A percentile compares a stretch with the other conserved stretches of the same genome.
phyloP scores from a whole-genome alignment of 108 stramenopile species.

The Discostella pseudostelligera region DNA sequence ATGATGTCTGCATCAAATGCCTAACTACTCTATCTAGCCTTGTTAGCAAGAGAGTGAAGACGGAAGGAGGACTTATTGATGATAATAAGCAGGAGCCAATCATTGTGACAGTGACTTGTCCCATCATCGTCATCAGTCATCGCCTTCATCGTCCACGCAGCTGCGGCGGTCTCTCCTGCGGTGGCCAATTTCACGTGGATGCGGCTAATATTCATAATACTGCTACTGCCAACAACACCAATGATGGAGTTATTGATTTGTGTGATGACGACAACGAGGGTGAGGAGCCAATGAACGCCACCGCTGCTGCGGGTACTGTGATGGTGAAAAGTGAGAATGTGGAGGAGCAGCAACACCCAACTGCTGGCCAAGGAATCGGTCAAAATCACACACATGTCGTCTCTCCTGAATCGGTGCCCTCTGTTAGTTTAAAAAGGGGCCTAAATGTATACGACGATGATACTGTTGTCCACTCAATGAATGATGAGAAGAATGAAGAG shows the following conservation, averaged over 20 bases:
- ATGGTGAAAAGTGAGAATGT: background rate
- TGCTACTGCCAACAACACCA: background rate
- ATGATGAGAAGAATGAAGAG: background rate
- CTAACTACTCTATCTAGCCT: no score
- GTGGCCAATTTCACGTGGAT: background rate
- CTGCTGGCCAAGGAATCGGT: background rate
- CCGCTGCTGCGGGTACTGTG: background rate
- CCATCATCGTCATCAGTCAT: background rate
- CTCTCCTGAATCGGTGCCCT: background rate
- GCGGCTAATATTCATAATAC: background rate
- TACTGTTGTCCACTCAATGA: background rate
- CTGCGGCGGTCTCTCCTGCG: background rate
- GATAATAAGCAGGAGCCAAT: background rate
- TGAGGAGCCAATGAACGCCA: background rate
- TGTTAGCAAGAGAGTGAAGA: no score
- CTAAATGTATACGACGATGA: no score
- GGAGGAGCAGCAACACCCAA: no score
- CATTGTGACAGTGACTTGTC: background rate
- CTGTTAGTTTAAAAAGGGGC: background rate
- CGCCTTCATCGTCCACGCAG: no score
- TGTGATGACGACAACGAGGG: background rate
- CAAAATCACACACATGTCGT: background rate
- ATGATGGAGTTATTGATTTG: background rate
- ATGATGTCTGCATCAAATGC: constrained; percentile 1
- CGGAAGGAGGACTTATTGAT: no score